Evolutionary conservation across 2,329 filamentous ascomycete genomes (phyloP), one percentile per base, ranked within the genome.

Genomic region (Neofusicoccum umdonicola): DNA sequence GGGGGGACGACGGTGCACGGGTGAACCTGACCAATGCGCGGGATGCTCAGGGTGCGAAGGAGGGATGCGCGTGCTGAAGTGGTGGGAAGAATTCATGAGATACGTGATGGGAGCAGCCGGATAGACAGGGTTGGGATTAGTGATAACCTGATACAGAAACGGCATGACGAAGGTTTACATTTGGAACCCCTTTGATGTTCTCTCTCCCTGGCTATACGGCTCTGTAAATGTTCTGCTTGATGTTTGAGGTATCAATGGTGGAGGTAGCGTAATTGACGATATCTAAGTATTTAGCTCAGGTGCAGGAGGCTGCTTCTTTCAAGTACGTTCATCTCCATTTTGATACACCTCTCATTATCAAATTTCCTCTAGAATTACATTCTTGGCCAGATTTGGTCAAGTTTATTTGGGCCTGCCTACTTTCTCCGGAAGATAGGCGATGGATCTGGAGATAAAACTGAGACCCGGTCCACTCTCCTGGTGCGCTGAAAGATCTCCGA

Each of bases 11-110:
- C 79, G 83, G 90, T 67, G 83, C 84, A 72, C 86, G 93, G 70
- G 93, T 98, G 68, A 96, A 95, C 77, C 81, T 97, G 71, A 89
- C 88, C 57, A 90, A 90, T 60, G 86, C 89, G 54, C 84, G 87
- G 71, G 74, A 70, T 42, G 88, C 92, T 68, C 85, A 86, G 69
- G 88, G 87, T n/a, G 87, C 90, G 56, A 96, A 96, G 82, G 93
- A 97, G 74, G 90, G 91, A 50, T 98, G 94, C 78, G 93, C 93
- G 73, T 98, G 94, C 81, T 98, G 42, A 63, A 37, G 17, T 12
- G 12, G 42, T 13, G 12, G 35, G 35, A 31, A 51, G 57, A 50
- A 54, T 34, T 52, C 39, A 54, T 37, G 39, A 7, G 27, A 44
- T 34, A 44, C 34, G 60, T 31, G 37, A 54, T 12, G 37, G 34